Base-by-base conservation (phyloP, 1,139 yeast genomes). In the Geotrichum cucujoidarum region DNA sequence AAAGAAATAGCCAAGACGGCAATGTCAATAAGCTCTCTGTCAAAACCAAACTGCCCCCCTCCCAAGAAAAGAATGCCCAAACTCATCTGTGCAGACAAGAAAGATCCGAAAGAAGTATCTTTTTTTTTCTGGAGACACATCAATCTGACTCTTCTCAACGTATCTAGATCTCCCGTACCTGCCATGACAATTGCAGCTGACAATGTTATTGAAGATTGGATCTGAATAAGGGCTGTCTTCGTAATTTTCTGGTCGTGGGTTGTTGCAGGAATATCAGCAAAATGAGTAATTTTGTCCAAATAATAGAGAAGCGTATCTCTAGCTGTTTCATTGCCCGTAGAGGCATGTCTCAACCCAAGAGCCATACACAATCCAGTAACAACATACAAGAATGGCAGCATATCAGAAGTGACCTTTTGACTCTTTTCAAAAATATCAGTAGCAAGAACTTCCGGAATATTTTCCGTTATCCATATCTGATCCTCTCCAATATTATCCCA, bases 41-140 rank as follows among this genome's bases (percentile, higher is more conserved):
- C 74, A 54, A 92, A 77, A 0, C 95, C 92, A 66, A 80, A 88
- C 63, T 88, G 96, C 0, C 97, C 97, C 4, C 96, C 95, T 0
- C 97, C 96, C 38, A 92, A 67, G 60, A 92, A 90, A 48, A 92
- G 68, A 56, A 90, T 80, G 1, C 99, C 99, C 41, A 92, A 67
- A 0, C 95, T 87, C 71, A 87, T 76, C 59, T 85, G 88, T 2
- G 82, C 74, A 0, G 94, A 89, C 80, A 87, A 78, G 61, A 77
- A 86, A 53, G 80, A 77, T 0, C 95, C 95, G 63, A 77, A 88
- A 2, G 73, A 72, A 48, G 72, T 67, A 16, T 70, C 71, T 31
- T 69, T 70, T 36, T 68, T 72, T 0, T 79, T 74, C 24, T 75
- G 75, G 20, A 78, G 83, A 61, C 87, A 88, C 32, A 88, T 65